Conservation (phyloP, 2,329 filamentous ascomycete genomes). For the Ciborinia camelliae region DNA sequence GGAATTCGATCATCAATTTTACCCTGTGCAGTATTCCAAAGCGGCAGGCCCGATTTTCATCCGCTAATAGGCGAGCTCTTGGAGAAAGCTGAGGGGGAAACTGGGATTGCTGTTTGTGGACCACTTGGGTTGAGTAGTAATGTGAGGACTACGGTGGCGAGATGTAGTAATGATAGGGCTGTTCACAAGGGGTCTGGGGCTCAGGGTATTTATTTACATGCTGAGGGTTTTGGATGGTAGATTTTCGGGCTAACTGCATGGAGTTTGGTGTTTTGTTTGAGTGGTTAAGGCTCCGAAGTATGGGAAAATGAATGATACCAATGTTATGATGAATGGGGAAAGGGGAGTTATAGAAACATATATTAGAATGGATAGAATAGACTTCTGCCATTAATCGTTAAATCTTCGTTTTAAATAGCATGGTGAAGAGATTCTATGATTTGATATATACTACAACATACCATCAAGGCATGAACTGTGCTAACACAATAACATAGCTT, state of each 20-base stretch:
- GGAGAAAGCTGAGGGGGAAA: conserved; percentile 57
- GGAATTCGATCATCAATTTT: conserved; percentile 36
- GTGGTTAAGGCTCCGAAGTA: background rate
- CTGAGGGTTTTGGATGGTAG: conserved; percentile 57
- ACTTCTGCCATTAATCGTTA: background rate
- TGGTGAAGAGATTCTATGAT: too few relatives aligned
- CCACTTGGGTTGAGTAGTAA: conserved; percentile 52
- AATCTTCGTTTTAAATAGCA: too few relatives aligned
- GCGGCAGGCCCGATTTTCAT: conserved; percentile 49
- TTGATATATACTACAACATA: too few relatives aligned
- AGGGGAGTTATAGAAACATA: background rate
- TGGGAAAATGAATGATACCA: background rate
- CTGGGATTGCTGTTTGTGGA: conserved; percentile 59
- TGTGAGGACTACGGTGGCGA: conserved; percentile 53
- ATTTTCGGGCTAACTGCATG: background rate
- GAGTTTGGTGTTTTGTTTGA: background rate
- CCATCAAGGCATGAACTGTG: too few relatives aligned
- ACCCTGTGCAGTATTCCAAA: conserved; percentile 10
- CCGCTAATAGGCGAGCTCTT: conserved; percentile 51
- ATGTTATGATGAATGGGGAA: background rate
- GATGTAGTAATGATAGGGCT: conserved; percentile 56
- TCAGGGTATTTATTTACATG: conserved; percentile 59
- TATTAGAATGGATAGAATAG: background rate
- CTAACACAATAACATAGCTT: too few relatives aligned
- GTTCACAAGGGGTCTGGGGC: conserved; percentile 63